Percentiles rank a stretch among this genome's conserved stretches.
Conservation (phyloP, 176 grass and related monocot genomes). For the Raddia guianensis region DNA sequence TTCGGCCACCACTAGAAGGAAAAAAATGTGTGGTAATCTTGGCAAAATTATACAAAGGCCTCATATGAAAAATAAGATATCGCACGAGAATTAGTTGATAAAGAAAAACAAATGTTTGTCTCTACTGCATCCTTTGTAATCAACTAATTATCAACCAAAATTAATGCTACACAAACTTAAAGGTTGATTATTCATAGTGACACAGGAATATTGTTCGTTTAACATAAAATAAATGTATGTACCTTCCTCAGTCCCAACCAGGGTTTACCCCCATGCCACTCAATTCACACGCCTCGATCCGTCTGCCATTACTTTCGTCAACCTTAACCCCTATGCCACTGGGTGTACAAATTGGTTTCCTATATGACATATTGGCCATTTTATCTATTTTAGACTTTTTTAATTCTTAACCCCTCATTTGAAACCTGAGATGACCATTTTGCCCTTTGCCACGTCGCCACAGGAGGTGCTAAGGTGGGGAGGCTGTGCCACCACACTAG, state of each 20-base stretch:
- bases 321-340: too few relatives aligned
- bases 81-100: not conserved
- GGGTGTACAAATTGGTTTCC: too few relatives aligned
- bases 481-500: too few relatives aligned
- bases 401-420: too few relatives aligned
- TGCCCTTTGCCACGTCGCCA: too few relatives aligned
- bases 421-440: too few relatives aligned
- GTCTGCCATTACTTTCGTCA: too few relatives aligned
- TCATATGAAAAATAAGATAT: not conserved
- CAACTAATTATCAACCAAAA: conserved; percentile 23
- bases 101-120: not conserved
- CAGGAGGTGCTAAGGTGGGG: too few relatives aligned
- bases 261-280: too few relatives aligned
- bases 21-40: not conserved
- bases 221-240: not conserved
- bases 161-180: not conserved
- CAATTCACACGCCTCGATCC: too few relatives aligned
- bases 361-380: too few relatives aligned
- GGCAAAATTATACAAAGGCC: not conserved
- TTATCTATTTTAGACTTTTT: too few relatives aligned
- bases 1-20: not conserved
- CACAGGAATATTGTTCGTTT: not conserved
- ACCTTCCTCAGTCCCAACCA: not conserved
- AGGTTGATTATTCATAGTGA: not conserved
- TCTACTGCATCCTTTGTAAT: not conserved